These are phyloP conservation scores for Tulasnella sp. DNA, from an alignment of 768 basidiomycete species.

Conservation along the genomic window DNA sequence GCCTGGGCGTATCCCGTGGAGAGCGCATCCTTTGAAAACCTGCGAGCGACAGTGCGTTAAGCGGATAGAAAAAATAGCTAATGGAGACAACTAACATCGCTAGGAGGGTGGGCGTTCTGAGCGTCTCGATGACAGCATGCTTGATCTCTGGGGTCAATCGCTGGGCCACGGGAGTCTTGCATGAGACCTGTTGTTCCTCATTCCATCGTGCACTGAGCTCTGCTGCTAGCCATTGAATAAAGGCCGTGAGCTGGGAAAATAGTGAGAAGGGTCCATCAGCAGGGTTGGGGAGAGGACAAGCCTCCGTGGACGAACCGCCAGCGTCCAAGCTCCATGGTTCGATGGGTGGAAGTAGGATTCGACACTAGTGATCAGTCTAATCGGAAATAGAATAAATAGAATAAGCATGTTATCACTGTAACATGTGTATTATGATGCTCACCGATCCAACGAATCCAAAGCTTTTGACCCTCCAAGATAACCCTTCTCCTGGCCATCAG, in stretches of 20 bases:
- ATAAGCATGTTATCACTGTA: too few species aligned
- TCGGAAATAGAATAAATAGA: background rate
- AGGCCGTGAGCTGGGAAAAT: slow-evolving; percentile 43
- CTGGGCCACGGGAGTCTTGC: slow-evolving; percentile 70
- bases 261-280: slow-evolving; percentile 13
- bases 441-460: slow-evolving; percentile 67
- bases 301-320: slow-evolving; percentile 33
- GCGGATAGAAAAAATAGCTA: slow-evolving; percentile 23
- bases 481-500: slow-evolving; percentile 31
- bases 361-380: slow-evolving; percentile 69
- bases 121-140: slow-evolving; percentile 63
- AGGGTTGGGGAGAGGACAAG: background rate
- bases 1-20: slow-evolving; percentile 75
- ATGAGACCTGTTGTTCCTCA: slow-evolving; percentile 64
- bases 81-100: slow-evolving; percentile 44
- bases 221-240: slow-evolving; percentile 56
- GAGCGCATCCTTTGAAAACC: slow-evolving; percentile 67
- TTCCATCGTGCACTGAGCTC: slow-evolving; percentile 73
- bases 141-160: slow-evolving; percentile 74
- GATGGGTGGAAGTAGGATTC: slow-evolving; percentile 95
- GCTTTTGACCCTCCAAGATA: slow-evolving; percentile 78
- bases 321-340: slow-evolving; percentile 78
- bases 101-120: slow-evolving; percentile 78
- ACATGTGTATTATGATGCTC: background rate
- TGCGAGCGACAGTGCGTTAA: background rate